Evolutionary conservation across 2,329 filamentous ascomycete genomes (phyloP).

Genomic region (Aspergillus sp.): DNA sequence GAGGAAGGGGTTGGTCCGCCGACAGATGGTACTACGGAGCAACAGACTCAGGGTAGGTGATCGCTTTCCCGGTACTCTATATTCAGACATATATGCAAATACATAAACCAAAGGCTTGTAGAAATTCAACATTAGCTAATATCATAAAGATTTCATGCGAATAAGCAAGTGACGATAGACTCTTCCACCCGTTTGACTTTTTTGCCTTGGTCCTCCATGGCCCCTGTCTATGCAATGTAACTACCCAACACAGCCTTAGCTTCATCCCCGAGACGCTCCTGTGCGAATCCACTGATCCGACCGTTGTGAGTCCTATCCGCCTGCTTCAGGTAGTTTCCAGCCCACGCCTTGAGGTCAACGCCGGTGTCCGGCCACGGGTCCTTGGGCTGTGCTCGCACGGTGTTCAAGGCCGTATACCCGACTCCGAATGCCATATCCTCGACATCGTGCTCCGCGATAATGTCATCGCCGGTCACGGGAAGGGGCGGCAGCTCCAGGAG

Average conservation of each 20-base stretch:
- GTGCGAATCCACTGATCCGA: constrained; percentile 61
- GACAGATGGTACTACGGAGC: background rate
- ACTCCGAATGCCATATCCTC: constrained; percentile 93
- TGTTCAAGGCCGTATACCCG: constrained; percentile 88
- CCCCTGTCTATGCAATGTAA: constrained; percentile 32
- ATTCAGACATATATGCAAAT: background rate
- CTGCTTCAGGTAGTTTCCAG: constrained; percentile 67
- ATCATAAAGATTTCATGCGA: background rate
- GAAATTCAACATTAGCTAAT: background rate
- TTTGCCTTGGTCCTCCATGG: background rate
- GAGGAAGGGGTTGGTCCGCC: background rate
- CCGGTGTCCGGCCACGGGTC: constrained; percentile 83
- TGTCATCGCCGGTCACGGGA: constrained; percentile 60
- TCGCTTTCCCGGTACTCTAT: too few relatives aligned
- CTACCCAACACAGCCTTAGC: constrained; percentile 41
- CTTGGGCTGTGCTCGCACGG: constrained; percentile 63
- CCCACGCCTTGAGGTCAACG: constrained; percentile 72
- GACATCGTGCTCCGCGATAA: constrained; percentile 79
- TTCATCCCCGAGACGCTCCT: constrained; percentile 60
- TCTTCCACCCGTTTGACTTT: background rate
- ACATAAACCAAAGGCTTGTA: background rate
- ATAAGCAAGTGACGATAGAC: constrained; percentile 1
- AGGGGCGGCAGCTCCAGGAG: constrained; percentile 83
- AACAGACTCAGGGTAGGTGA: background rate
- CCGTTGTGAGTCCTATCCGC: constrained; percentile 68